A percentile compares a stretch with the other conserved stretches of the same genome.
Evolutionary conservation across 176 grass and related monocot species (phyloP).

Genomic region (Chloris gayana): DNA sequence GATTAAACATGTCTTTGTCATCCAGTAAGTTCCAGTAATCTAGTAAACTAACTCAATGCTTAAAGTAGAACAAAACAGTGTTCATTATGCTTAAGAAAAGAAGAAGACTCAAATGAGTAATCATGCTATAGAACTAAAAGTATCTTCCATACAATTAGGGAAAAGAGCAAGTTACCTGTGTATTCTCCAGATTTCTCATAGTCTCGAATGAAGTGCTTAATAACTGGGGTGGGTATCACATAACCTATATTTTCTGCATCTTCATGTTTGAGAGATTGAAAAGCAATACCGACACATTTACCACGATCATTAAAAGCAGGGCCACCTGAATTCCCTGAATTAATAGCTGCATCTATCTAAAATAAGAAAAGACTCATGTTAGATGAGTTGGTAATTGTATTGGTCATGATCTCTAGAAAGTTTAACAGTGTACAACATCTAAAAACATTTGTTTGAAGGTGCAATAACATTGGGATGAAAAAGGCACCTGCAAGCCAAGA

Average conservation of each 20-base stretch:
- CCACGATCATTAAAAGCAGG: conserved; percentile 91
- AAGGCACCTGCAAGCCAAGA: conserved; percentile 79
- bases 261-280: conserved; percentile 98
- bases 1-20: background rate
- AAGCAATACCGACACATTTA: conserved; percentile 97
- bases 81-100: background rate
- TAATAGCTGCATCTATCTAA: conserved; percentile 99
- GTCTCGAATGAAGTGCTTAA: conserved; percentile 91
- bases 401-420: background rate
- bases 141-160: conserved; percentile 7
- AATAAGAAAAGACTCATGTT: conserved; percentile 21
- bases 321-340: conserved; percentile 97
- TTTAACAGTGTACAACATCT: background rate
- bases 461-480: conserved; percentile 1
- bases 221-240: conserved; percentile 95
- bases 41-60: background rate
- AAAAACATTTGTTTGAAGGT: background rate
- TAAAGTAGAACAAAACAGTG: background rate
- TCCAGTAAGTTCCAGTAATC: background rate
- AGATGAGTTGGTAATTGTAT: background rate
- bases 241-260: conserved; percentile 99
- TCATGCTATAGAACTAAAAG: conserved; percentile 11
- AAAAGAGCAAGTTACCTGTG: conserved; percentile 64
- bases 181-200: conserved; percentile 92
- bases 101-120: background rate